Base-by-base conservation (phyloP, 192 early-diverging fungal genomes). In the Diversispora epigaea region DNA sequence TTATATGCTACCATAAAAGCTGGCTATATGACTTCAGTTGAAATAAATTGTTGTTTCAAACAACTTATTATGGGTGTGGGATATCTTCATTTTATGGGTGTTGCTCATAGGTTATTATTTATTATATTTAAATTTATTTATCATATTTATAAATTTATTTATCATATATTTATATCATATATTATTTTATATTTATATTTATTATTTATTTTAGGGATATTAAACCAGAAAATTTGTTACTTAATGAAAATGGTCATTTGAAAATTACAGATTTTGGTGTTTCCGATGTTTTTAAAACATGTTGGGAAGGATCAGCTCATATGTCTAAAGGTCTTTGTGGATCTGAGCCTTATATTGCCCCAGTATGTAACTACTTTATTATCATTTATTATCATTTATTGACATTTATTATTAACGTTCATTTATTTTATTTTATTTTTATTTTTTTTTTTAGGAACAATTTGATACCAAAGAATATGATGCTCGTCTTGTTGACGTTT, bases 181-280 rank as follows among this genome's bases (percentile, higher is more conserved):
- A n/a, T 25, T 58, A 21, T 58, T 61, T 32, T 44, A 39, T 77
- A 74, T 82, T n/a, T 66, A 43, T 66, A 14, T 66, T 8, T 9
- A 6, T 0, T 7, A 15, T 25, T 58, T 5, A 21, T 61, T 77
- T 21, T 67, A 79, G 90, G 64, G 90, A 93, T 68, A 87, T 92
- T 78, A 91, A 91, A 78, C 87, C 91, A 19, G 89, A 99, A 82
- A 99, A 99, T 82, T 71, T 98, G 43, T 83, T 99, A 15, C 81
- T 99, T 76, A 93, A 94, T 73, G 84, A 81, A 4, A 77, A 86
- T 21, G 89, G 90, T 74, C 89, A 87, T n/a, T 77, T 99, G 71
- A 99, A 99, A 81, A 95, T 99, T 80, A 95, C 97, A 9, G 97
- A 99, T 86, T 99, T 98, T 88, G 97, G 97, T 58, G 95, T 98